These are phyloP conservation scores for Xanthoconium separans DNA, from an alignment of 1,284 basidiomycete genomes.

Conservation along the genomic window DNA sequence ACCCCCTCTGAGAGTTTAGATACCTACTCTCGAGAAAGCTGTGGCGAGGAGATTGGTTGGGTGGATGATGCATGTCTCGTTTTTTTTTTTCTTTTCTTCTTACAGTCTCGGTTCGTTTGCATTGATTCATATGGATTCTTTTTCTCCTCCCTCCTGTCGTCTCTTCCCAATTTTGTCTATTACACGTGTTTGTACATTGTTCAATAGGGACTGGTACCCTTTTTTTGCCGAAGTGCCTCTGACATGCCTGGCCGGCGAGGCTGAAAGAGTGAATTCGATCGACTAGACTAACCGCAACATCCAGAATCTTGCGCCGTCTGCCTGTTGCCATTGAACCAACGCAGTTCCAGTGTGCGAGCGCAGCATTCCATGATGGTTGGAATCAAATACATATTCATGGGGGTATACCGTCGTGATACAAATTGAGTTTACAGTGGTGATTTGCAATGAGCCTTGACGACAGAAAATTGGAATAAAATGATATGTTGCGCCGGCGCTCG, in stretches of 20 bases:
- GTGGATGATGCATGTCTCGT: slow-evolving; percentile 9
- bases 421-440: too few species aligned
- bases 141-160: slow-evolving; percentile 6
- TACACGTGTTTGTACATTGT: slow-evolving; percentile 1
- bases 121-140: slow-evolving; percentile 26
- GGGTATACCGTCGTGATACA: too few species aligned
- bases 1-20: slow-evolving; percentile 21
- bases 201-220: background rate
- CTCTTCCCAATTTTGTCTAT: slow-evolving; percentile 15
- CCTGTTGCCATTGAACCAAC: too few species aligned
- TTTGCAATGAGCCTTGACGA: too few species aligned
- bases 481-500: too few species aligned
- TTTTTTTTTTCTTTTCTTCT: slow-evolving; percentile 1
- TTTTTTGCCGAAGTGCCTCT: background rate
- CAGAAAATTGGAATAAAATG: too few species aligned
- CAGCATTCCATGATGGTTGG: too few species aligned
- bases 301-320: background rate
- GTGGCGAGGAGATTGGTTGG: background rate
- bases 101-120: slow-evolving; percentile 16
- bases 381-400: too few species aligned
- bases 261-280: background rate
- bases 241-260: background rate
- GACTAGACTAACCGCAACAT: too few species aligned
- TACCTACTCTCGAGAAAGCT: too few species aligned
- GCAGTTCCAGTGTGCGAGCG: too few species aligned